Evolutionary conservation across 2,329 filamentous ascomycete species (phyloP).

Genomic region (Aureobasidium leucospermi): DNA sequence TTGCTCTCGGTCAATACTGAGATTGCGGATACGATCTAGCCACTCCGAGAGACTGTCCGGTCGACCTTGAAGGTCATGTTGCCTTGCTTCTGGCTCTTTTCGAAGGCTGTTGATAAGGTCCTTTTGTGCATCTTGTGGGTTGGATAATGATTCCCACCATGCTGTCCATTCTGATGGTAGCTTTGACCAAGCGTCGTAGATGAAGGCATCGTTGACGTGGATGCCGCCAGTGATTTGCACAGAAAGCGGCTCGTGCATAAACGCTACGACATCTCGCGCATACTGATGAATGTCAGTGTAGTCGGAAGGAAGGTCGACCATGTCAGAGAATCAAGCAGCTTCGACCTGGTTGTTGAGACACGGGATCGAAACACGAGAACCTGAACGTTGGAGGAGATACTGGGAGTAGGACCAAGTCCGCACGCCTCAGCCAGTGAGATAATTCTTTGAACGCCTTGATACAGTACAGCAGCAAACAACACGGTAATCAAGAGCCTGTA

Average conservation of each 20-base stretch:
- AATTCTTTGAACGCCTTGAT: too few relatives aligned
- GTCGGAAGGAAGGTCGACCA: background rate
- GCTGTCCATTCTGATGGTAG: conserved; percentile 15
- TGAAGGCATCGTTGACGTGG: conserved; percentile 17
- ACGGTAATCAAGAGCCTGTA: too few relatives aligned
- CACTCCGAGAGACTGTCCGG: conserved; percentile 12
- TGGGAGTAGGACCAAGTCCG: too few relatives aligned
- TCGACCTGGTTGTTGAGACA: background rate
- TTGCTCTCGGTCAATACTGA: conserved; percentile 15
- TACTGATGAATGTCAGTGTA: conserved; percentile 6
- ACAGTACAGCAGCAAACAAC: too few relatives aligned
- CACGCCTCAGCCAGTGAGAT: too few relatives aligned
- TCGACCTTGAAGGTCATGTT: background rate
- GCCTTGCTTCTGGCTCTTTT: background rate
- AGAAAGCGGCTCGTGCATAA: conserved; percentile 15
- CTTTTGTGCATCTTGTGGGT: conserved; percentile 13
- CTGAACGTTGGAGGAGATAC: too few relatives aligned
- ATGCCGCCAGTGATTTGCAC: conserved; percentile 16
- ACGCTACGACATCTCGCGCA: conserved; percentile 12
- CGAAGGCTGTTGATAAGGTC: conserved; percentile 16
- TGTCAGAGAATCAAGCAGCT: background rate
- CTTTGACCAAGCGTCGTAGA: conserved; percentile 15
- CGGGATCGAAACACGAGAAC: too few relatives aligned
- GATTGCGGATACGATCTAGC: conserved; percentile 12
- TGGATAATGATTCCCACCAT: conserved; percentile 13